Conservation (phyloP, 1,284 basidiomycete genomes). For the Leccinum subfulvum region DNA sequence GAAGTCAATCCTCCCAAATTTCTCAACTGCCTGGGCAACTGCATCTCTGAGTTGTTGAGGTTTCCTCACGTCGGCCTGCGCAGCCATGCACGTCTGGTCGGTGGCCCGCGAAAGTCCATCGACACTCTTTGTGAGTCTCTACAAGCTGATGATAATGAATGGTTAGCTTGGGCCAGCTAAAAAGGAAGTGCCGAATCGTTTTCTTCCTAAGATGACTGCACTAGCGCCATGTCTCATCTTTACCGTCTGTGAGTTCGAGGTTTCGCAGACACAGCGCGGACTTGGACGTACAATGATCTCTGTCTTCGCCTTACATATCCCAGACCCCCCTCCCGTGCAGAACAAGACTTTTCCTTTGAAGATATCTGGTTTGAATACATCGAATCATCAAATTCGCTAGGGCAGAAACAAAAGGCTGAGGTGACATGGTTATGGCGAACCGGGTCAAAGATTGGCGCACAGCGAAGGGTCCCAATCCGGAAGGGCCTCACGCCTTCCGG, state of each 20-base stretch:
- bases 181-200: slow-evolving; percentile 52
- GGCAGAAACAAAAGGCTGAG: slow-evolving; percentile 34
- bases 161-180: background rate
- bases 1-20: slow-evolving; percentile 89
- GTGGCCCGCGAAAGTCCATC: slow-evolving; percentile 70
- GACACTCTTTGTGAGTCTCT: slow-evolving; percentile 73
- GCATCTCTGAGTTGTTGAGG: background rate
- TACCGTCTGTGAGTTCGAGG: background rate
- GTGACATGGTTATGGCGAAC: slow-evolving; percentile 14
- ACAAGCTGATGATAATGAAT: slow-evolving; percentile 49
- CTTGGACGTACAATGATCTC: slow-evolving; percentile 63
- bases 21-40: slow-evolving; percentile 66
- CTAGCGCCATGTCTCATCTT: slow-evolving; percentile 86
- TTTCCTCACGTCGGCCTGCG: background rate
- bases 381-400: slow-evolving; percentile 46
- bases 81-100: slow-evolving; percentile 40
- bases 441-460: too few species aligned
- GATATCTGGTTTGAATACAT: slow-evolving; percentile 75
- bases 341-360: slow-evolving; percentile 94
- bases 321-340: slow-evolving; percentile 87
- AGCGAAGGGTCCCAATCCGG: too few species aligned
- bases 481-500: too few species aligned
- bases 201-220: slow-evolving; percentile 83
- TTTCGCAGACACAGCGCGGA: background rate
- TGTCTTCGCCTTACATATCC: slow-evolving; percentile 90